Base-by-base conservation (phyloP, 345 rosid species). In the Populus euphratica region DNA sequence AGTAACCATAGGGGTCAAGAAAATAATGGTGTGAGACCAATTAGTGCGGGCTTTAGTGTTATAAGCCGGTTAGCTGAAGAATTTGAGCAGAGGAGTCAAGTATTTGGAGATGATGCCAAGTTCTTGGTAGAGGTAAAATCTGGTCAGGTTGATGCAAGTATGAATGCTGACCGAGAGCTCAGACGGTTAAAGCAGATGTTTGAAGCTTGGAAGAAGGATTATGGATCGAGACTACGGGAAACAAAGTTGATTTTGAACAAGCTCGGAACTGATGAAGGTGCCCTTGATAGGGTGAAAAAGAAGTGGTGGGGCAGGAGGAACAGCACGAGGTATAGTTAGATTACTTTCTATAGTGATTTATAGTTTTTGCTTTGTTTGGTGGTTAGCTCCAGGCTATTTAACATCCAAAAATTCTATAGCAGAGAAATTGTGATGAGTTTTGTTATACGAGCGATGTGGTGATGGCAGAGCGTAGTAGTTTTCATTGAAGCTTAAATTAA, bases 301-400 rank as follows among this genome's bases (percentile, higher is more conserved):
- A 96, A 92, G 79, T 96, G 95, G 95, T 96, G 97, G 99, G 97
- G 93, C 66, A 92, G 98, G 79, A 91, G 93, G 85, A 96, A 96
- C 85, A 94, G 98, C 79, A 73, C 92, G 59, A 92, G 94, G 90
- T 82, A 76, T 76, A 88, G 43, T 74, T 94, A 76, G 72, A 50
- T 41, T 65, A 72, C 73, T 72, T 10, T 79, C 21, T 5, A 23
- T 27, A 23, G 59, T 1, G 39, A 8, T 18, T 35, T 12, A 41
- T 47, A 49, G 75, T 71, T 49, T 31, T 21, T 65, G 36, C 70
- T 44, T 72, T 50, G 49, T 66, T 63, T 78, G 75, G 66, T 64
- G 64, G 68, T 27, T 56, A 41, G 79, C 61, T 61, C 47, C 62
- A 36, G 23, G 72, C 39, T n/a, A 14, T 49, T 78, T 72, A 68